Percentiles rank a stretch among this genome's conserved stretches.
Evolutionary conservation across 306 rosid species (phyloP).

Genomic region (Vigna hirtella): DNA sequence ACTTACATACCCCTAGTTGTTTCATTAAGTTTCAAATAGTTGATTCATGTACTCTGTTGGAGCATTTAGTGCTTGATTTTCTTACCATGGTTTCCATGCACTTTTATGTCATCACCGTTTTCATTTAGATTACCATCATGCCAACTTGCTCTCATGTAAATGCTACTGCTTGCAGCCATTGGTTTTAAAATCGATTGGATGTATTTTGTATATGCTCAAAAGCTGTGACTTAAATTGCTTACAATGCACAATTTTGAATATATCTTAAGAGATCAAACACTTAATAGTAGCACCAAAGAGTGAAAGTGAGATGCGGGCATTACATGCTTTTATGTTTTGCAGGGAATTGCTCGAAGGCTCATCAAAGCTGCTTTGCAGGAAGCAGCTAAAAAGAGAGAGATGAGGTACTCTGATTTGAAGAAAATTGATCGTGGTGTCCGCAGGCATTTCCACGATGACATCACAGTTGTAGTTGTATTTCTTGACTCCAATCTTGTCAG

Average conservation of each 20-base stretch:
- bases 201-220: slow-evolving; percentile 11
- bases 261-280: slow-evolving; percentile 9
- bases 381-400: slow-evolving; percentile 95
- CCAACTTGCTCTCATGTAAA: slow-evolving; percentile 29
- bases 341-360: slow-evolving; percentile 91
- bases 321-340: slow-evolving; percentile 36
- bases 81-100: slow-evolving; percentile 4
- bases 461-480: slow-evolving; percentile 78
- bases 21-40: slow-evolving; percentile 27
- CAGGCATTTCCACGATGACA: slow-evolving; percentile 92
- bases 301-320: slow-evolving; percentile 35
- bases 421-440: slow-evolving; percentile 91
- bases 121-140: slow-evolving; percentile 24
- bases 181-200: neutral
- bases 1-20: slow-evolving; percentile 8
- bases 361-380: slow-evolving; percentile 79
- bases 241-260: slow-evolving; percentile 18
- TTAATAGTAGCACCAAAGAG: slow-evolving; percentile 18
- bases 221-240: slow-evolving; percentile 12
- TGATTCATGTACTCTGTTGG: slow-evolving; percentile 13
- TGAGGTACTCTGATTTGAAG: slow-evolving; percentile 91
- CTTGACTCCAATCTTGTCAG: slow-evolving; percentile 82
- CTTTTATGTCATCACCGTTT: slow-evolving; percentile 30
- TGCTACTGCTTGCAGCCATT: slow-evolving; percentile 7
- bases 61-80: slow-evolving; percentile 8